These are phyloP conservation scores for Andrographis paniculata DNA, from an alignment of 305 asterid genomes.

Conservation along the genomic window DNA sequence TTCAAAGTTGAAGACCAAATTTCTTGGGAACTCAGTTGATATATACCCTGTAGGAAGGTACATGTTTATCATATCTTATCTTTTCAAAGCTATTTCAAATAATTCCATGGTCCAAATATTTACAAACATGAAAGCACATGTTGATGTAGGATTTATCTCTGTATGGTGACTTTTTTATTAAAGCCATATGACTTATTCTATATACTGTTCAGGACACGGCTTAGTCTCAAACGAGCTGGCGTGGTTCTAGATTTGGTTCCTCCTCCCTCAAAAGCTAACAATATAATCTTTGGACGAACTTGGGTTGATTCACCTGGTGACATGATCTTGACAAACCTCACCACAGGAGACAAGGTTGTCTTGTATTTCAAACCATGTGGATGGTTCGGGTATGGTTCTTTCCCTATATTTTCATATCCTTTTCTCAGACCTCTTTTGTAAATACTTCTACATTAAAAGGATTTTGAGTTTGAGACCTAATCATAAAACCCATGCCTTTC, in stretches of 20 bases:
- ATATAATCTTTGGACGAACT: conserved; percentile 56
- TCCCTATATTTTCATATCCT: background rate
- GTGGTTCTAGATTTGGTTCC: conserved; percentile 60
- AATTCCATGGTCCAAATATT: background rate
- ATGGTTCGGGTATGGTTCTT: conserved; percentile 51
- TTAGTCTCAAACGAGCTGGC: conserved; percentile 44
- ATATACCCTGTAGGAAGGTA: conserved; percentile 63
- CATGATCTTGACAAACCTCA: conserved; percentile 52
- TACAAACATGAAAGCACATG: background rate
- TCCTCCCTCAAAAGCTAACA: conserved; percentile 58
- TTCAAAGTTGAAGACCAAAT: conserved; percentile 54
- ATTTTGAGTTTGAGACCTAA: background rate
- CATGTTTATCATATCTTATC: conserved; percentile 9
- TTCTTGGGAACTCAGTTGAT: conserved; percentile 52
- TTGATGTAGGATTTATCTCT: background rate
- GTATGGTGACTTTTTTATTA: background rate
- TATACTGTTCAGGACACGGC: conserved; percentile 36
- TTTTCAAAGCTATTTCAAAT: background rate
- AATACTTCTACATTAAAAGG: background rate
- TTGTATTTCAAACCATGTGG: conserved; percentile 65
- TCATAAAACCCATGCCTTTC: background rate
- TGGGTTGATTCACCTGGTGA: conserved; percentile 74
- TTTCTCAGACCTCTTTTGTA: background rate
- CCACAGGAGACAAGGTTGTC: conserved; percentile 58
- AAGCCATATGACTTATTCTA: background rate